phyloP scores from a whole-genome alignment of 306 rosid species.

The Cicer bijugum region DNA sequence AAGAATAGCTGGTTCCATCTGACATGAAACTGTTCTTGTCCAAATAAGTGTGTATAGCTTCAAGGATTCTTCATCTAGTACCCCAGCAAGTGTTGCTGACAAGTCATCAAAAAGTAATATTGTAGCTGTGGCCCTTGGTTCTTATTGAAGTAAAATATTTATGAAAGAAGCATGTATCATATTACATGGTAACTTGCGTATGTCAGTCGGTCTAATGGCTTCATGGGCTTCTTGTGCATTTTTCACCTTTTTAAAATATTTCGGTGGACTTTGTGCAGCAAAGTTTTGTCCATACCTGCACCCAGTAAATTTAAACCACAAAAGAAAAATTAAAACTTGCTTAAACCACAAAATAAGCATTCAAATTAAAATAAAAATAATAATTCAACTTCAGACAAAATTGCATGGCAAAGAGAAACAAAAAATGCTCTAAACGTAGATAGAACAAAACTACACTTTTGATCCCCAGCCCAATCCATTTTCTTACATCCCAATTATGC shows the following conservation, averaged over 20 bases:
- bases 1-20: slow-evolving; percentile 77
- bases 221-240: slow-evolving; percentile 99
- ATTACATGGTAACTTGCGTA: slow-evolving; percentile 81
- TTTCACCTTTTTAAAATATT: slow-evolving; percentile 91
- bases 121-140: slow-evolving; percentile 35
- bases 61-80: slow-evolving; percentile 79
- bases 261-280: slow-evolving; percentile 63
- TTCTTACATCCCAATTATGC: slow-evolving; percentile 1
- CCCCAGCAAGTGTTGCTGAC: slow-evolving; percentile 72
- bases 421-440: not conserved
- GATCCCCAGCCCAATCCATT: not conserved
- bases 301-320: slow-evolving; percentile 41
- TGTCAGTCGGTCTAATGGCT: slow-evolving; percentile 96
- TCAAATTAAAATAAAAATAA: slow-evolving; percentile 22
- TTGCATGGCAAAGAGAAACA: slow-evolving; percentile 4
- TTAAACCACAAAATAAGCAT: slow-evolving; percentile 29
- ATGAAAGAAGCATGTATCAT: slow-evolving; percentile 36
- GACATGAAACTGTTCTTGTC: slow-evolving; percentile 89
- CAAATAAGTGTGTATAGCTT: slow-evolving; percentile 90
- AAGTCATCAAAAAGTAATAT: slow-evolving; percentile 41
- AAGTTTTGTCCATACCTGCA: slow-evolving; percentile 85
- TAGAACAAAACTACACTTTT: slow-evolving; percentile 33
- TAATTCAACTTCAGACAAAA: not conserved
- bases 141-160: slow-evolving; percentile 43
- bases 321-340: slow-evolving; percentile 14